Conservation (phyloP, 1,284 basidiomycete species). For the Ceratobasidium sp. region DNA sequence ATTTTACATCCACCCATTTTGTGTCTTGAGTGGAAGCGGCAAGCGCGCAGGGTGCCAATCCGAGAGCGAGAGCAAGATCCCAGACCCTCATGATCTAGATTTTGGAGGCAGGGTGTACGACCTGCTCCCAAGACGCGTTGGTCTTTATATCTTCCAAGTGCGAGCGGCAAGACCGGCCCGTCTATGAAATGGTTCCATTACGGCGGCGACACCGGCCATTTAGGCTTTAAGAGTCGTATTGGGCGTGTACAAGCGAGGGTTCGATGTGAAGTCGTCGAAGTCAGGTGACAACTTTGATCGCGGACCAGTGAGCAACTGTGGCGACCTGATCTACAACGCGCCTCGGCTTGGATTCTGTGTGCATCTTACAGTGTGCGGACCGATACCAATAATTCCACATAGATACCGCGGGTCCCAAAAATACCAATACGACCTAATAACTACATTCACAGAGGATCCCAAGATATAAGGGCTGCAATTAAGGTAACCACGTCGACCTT, state of each 20-base stretch:
- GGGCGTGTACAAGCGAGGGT: background rate
- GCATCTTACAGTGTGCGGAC: too few relatives aligned
- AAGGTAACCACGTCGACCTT: too few relatives aligned
- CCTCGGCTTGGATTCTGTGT: background rate
- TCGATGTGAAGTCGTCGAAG: background rate
- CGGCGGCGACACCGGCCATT: background rate
- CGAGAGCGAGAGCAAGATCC: background rate
- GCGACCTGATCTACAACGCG: background rate
- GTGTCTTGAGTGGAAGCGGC: background rate
- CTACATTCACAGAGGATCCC: too few relatives aligned
- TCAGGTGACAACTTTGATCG: background rate
- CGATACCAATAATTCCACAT: too few relatives aligned
- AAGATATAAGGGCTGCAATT: too few relatives aligned
- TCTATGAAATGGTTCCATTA: background rate
- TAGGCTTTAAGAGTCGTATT: background rate
- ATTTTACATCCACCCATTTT: slow-evolving; percentile 7
- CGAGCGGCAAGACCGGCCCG: background rate
- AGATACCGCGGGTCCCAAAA: too few relatives aligned
- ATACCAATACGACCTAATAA: too few relatives aligned
- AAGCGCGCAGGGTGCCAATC: background rate
- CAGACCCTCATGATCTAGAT: background rate
- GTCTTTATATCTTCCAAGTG: background rate
- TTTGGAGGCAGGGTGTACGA: background rate
- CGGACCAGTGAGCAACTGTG: background rate
- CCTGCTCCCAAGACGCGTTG: background rate